Conservation (phyloP, 1,284 basidiomycete species). For the Tremellales sp. region DNA sequence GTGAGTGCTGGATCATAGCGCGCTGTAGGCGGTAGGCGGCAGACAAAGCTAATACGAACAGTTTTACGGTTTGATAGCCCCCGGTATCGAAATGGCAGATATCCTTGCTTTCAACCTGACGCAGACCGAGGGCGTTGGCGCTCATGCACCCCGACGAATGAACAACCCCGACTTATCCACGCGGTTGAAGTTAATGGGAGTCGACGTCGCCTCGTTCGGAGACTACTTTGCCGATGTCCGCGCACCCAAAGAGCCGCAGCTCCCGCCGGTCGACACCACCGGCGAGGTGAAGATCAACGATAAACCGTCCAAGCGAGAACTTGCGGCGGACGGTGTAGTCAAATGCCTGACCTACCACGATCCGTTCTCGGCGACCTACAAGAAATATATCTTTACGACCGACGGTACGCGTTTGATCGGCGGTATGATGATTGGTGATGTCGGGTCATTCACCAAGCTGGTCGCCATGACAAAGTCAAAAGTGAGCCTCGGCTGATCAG, state of each 20-base stretch:
- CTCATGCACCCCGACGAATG: conserved; percentile 56
- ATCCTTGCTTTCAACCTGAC: conserved; percentile 68
- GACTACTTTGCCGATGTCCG: conserved; percentile 64
- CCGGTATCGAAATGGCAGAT: conserved; percentile 65
- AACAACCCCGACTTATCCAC: conserved; percentile 61
- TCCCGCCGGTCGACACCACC: conserved; percentile 1
- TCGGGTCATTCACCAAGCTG: conserved; percentile 62
- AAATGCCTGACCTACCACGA: conserved; percentile 65
- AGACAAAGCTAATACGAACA: not conserved
- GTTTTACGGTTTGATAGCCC: conserved; percentile 39
- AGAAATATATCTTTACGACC: conserved; percentile 73
- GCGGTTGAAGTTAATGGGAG: conserved; percentile 67
- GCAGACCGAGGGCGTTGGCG: conserved; percentile 47
- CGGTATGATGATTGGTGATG: conserved; percentile 77
- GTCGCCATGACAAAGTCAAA: conserved; percentile 68
- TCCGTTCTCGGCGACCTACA: conserved; percentile 66
- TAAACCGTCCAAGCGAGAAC: conserved; percentile 8
- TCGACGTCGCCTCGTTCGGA: conserved; percentile 59
- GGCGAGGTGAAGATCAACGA: conserved; percentile 14
- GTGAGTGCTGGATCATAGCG: conserved; percentile 23
- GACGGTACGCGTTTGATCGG: conserved; percentile 70
- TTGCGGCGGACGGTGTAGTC: conserved; percentile 51
- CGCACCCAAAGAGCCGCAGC: not conserved
- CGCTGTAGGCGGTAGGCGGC: conserved; percentile 9
- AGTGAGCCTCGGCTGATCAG: conserved; percentile 46